These are phyloP conservation scores for Nemania bipapillata DNA, from an alignment of 2,329 filamentous ascomycete species.

Conservation along the genomic window DNA sequence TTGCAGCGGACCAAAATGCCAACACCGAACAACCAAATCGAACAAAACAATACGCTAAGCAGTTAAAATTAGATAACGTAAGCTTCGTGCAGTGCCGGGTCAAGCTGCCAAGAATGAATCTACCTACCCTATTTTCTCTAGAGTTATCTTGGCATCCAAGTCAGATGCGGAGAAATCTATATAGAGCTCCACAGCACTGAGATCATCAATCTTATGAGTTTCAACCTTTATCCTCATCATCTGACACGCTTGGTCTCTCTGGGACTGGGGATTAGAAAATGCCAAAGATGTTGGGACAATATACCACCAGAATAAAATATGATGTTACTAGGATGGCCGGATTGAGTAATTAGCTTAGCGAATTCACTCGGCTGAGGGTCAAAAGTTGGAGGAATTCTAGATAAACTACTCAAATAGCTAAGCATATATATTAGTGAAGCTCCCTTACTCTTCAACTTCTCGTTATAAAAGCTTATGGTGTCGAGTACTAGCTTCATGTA, in stretches of 20 bases:
- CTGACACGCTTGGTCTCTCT: background rate
- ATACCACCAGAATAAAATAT: no score
- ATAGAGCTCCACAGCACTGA: background rate
- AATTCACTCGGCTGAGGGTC: background rate
- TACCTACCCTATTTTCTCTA: slow-evolving; percentile 26
- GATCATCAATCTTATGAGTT: background rate
- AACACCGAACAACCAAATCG: no score
- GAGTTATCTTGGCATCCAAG: background rate
- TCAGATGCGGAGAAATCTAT: slow-evolving; percentile 1
- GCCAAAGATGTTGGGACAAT: background rate
- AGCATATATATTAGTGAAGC: no score
- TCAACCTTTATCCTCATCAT: slow-evolving; percentile 17
- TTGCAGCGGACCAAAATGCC: background rate
- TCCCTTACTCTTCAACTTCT: background rate
- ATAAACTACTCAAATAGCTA: no score
- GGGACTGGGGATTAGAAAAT: background rate
- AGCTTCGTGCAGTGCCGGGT: no score
- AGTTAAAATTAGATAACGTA: no score
- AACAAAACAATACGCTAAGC: no score
- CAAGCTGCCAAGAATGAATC: slow-evolving; percentile 9
- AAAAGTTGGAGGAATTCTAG: slow-evolving; percentile 1
- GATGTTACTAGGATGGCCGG: background rate
- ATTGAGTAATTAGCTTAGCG: background rate
- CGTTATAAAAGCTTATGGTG: background rate
- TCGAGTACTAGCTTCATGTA: background rate